phyloP scores from a whole-genome alignment of 2,329 filamentous ascomycete genomes.

The Zymoseptoria brevis region DNA sequence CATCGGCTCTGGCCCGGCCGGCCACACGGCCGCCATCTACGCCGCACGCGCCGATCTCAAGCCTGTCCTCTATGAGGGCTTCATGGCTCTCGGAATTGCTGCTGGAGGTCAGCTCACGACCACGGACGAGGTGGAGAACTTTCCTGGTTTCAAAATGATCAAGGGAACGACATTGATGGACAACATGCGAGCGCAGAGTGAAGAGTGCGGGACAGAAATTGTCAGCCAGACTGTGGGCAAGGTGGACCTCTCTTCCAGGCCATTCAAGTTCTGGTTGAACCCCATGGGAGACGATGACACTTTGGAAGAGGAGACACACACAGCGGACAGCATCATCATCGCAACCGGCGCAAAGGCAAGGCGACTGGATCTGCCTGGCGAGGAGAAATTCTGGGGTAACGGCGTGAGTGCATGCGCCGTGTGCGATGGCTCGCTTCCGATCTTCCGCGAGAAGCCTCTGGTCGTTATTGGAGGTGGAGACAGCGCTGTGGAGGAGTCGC shows the following conservation, averaged over 20 bases:
- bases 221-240: constrained; percentile 85
- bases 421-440: constrained; percentile 92
- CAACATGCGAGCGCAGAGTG: constrained; percentile 84
- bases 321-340: constrained; percentile 85
- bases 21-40: constrained; percentile 96
- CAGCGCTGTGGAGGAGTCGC: constrained; percentile 91
- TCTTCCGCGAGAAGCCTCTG: constrained; percentile 93
- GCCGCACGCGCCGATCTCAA: constrained; percentile 89
- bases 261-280: constrained; percentile 76
- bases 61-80: constrained; percentile 93
- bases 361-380: constrained; percentile 72
- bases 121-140: constrained; percentile 98
- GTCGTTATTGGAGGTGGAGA: constrained; percentile 96
- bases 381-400: constrained; percentile 95
- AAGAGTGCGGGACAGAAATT: constrained; percentile 86
- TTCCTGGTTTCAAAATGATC: constrained; percentile 87
- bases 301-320: constrained; percentile 62
- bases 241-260: constrained; percentile 73
- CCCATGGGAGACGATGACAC: constrained; percentile 72
- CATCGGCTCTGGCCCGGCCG: constrained; percentile 78
- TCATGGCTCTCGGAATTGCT: constrained; percentile 93
- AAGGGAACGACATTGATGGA: constrained; percentile 89
- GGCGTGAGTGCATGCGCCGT: constrained; percentile 95
- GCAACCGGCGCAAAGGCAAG: constrained; percentile 91
- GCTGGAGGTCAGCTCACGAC: constrained; percentile 96